Evolutionary conservation across 1,284 basidiomycete species (phyloP).

Genomic region (Schizophyllum commune): DNA sequence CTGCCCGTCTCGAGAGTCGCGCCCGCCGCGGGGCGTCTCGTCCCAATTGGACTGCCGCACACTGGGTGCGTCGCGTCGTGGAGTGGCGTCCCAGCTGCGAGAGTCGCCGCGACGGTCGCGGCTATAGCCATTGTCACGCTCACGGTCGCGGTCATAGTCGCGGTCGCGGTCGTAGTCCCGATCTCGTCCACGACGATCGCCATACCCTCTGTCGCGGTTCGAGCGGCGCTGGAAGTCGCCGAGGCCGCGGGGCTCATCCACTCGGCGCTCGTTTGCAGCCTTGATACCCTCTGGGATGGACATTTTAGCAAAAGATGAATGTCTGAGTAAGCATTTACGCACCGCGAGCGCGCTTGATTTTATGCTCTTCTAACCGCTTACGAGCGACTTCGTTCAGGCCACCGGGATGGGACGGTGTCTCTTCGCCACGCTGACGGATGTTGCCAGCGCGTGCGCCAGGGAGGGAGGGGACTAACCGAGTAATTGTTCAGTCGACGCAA

Average conservation of each 20-base stretch:
- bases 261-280: constrained; percentile 43
- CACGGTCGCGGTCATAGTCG: constrained; percentile 14
- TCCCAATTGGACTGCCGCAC: constrained; percentile 92
- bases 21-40: constrained; percentile 65
- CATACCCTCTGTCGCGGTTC: constrained; percentile 44
- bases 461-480: constrained; percentile 59
- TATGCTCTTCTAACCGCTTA: constrained; percentile 68
- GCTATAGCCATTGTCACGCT: constrained; percentile 11
- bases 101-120: constrained; percentile 7
- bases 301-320: constrained; percentile 4
- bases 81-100: constrained; percentile 64
- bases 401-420: constrained; percentile 90
- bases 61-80: constrained; percentile 73
- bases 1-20: constrained; percentile 31
- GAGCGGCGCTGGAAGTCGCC: constrained; percentile 65
- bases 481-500: constrained; percentile 3
- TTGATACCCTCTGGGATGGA: constrained; percentile 50
- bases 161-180: constrained; percentile 23
- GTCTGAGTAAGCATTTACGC: constrained; percentile 19
- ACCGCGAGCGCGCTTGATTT: constrained; percentile 58
- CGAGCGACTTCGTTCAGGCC: constrained; percentile 76
- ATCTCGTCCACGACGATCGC: background rate
- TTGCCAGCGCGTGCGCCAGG: constrained; percentile 52
- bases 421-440: constrained; percentile 70
- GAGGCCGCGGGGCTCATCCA: constrained; percentile 54